Base-by-base conservation (phyloP, 176 grass and related monocot genomes). In the Oryza meridionalis region DNA sequence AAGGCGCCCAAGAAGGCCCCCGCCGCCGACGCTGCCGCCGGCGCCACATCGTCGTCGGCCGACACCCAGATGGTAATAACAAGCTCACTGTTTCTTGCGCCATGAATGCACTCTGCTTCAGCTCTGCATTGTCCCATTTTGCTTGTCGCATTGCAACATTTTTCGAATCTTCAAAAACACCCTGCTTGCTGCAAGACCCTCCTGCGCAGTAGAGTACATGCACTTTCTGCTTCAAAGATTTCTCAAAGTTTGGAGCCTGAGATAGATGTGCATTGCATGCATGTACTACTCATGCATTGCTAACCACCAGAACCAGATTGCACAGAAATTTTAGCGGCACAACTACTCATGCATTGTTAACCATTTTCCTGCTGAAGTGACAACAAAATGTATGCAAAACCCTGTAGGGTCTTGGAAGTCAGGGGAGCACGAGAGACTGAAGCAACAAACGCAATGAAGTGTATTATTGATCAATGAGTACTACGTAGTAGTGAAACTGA, bases 1-100 rank as follows among this genome's bases (percentile, higher is more conserved):
- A 92, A 93, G 89, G 87, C 65, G 33, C 15, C 80, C 69, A 90
- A 94, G 81, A 92, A 87, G 71, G n/a, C 69, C 32, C 73, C 51
- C 58, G 81, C 73, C 49, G 89, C 65, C 14, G 94, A 59, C 6
- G 66, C 44, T 6, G 78, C 42, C 70, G 35, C 86, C 29, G 79
- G 73, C 66, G 38, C 38, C 38, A 21, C 75, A 4, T 81, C 71
- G 71, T 81, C 71, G 71, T 67, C 87, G 3, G 65, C 84, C 49
- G 90, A 92, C 51, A 70, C 46, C 16, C 71, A 86, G 4, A 82
- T 70, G 49, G 89, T 89, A 58, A 19, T 85, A 82, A 31, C 29
- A 31, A 88, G 64, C 8, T 69, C 62, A 13, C 53, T 4, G 1
- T 8, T 8, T 53, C 42, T 49, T 40, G 74, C 61, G 7, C 26